phyloP scores from a whole-genome alignment of 768 basidiomycete genomes.

The Boletus edulis region DNA sequence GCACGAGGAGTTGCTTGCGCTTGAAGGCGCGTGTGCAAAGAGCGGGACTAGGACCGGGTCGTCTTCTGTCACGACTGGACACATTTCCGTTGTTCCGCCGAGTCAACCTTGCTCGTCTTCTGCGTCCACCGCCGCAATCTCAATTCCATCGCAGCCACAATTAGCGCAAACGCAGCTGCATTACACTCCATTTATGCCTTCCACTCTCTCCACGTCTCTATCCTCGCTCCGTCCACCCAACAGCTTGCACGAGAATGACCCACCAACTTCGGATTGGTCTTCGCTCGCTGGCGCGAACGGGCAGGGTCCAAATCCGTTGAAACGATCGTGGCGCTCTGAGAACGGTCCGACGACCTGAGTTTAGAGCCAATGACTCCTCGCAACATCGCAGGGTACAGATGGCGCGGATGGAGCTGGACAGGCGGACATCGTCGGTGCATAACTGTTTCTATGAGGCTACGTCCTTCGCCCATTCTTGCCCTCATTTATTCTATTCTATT shows the following conservation, averaged over 20 bases:
- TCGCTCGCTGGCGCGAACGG: slow-evolving; percentile 28
- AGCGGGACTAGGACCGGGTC: neutral
- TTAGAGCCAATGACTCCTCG: neutral
- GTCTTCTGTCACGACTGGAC: neutral
- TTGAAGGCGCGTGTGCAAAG: slow-evolving; percentile 30
- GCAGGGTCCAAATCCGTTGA: slow-evolving; percentile 18
- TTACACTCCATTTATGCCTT: slow-evolving; percentile 4
- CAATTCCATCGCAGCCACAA: neutral
- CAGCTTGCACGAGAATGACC: slow-evolving; percentile 18
- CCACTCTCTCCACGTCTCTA: slow-evolving; percentile 1
- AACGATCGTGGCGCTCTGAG: slow-evolving; percentile 28
- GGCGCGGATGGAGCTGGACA: neutral
- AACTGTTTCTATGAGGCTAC: neutral
- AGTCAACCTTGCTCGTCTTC: neutral
- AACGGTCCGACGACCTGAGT: slow-evolving; percentile 20
- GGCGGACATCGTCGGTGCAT: neutral
- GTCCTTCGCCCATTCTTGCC: neutral
- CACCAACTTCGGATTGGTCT: slow-evolving; percentile 25
- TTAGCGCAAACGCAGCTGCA: slow-evolving; percentile 7
- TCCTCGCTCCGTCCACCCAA: slow-evolving; percentile 1
- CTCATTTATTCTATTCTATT: neutral
- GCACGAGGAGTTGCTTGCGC: slow-evolving; percentile 50
- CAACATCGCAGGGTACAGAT: neutral
- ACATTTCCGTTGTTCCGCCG: neutral
- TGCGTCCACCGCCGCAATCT: neutral